Evolutionary conservation across 306 rosid genomes (phyloP), one percentile per base, ranked within the genome.

Genomic region (Bauhinia variegata): DNA sequence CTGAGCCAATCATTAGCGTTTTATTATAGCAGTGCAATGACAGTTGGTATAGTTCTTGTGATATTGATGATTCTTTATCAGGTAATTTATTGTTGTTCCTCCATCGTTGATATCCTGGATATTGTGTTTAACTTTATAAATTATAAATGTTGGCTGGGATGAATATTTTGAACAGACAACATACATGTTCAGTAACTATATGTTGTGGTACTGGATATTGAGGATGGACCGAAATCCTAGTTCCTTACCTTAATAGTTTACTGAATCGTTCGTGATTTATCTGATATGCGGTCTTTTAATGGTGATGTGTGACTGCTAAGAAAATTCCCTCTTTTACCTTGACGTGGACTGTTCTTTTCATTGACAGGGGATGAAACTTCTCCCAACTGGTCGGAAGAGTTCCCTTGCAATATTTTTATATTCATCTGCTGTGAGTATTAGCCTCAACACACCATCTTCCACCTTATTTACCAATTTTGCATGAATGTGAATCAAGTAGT

Each of bases 311-410:
- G 53, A 51, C 56, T 39, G 23, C 33, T 19, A n/a, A n/a, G 53
- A 17, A 30, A 63, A 52, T 12, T 49, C 65, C 64, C 37, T 44
- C 60, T 38, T 18, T 23, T 73, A 11, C 55, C 63, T 47, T 70
- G 49, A 71, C 17, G 50, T 70, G 57, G 41, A 38, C 59, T 38
- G 15, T 49, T 54, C 68, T 72, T 89, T 70, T 60, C 42, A 33
- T 73, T 87, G 74, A 63, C 85, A 92, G 97, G 97, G 96, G 67
- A 86, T 88, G 96, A 90, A 90, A 84, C 93, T 93, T 74, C 89
- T 93, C 54, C 98, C 98, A 39, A 89, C 96, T 54, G 97, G 97
- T 54, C 91, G 96, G 61, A 93, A 67, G 88, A 88, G 47, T 74
- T 91, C 95, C 19, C 86, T 89, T 38, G 91, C 86, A 65, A 67